Conservation (phyloP, 208 protist species). For the Acanthamoeba royreba region DNA sequence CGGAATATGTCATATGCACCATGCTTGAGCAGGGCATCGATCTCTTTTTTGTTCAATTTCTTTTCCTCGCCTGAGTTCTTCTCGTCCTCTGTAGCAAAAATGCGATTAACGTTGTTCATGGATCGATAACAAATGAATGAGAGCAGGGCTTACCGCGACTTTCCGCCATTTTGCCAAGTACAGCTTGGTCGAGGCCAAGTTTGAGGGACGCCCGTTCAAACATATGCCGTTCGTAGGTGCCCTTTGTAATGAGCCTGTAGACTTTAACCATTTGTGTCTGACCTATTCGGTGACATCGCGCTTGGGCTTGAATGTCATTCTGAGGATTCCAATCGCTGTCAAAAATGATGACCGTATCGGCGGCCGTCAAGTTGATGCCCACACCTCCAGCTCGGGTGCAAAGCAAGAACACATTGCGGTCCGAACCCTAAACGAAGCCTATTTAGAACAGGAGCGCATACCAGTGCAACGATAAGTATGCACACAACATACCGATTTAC, state of each 20-base stretch:
- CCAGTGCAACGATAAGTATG: neutral
- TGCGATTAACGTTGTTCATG: neutral
- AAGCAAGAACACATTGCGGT: constrained; percentile 78
- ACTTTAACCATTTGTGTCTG: constrained; percentile 77
- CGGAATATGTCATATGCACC: constrained; percentile 53
- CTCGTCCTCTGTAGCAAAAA: constrained; percentile 7
- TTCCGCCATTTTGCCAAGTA: constrained; percentile 63
- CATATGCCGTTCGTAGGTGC: constrained; percentile 87
- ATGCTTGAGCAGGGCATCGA: constrained; percentile 71
- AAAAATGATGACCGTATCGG: constrained; percentile 85
- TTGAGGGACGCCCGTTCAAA: constrained; percentile 85
- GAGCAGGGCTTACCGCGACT: neutral
- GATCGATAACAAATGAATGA: neutral
- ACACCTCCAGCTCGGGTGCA: constrained; percentile 82
- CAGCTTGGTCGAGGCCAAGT: constrained; percentile 80
- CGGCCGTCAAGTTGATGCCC: constrained; percentile 83
- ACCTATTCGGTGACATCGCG: constrained; percentile 80
- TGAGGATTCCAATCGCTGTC: constrained; percentile 83
- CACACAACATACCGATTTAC: neutral
- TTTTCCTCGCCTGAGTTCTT: constrained; percentile 25
- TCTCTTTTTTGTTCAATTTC: constrained; percentile 57
- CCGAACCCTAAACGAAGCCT: neutral
- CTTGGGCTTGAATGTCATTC: constrained; percentile 74
- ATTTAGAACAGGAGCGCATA: constrained; percentile 61
- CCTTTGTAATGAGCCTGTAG: constrained; percentile 79